Evolutionary conservation across 306 rosid species (phyloP), one percentile per base, ranked within the genome.

Genomic region (Quercus aquifolioides): DNA sequence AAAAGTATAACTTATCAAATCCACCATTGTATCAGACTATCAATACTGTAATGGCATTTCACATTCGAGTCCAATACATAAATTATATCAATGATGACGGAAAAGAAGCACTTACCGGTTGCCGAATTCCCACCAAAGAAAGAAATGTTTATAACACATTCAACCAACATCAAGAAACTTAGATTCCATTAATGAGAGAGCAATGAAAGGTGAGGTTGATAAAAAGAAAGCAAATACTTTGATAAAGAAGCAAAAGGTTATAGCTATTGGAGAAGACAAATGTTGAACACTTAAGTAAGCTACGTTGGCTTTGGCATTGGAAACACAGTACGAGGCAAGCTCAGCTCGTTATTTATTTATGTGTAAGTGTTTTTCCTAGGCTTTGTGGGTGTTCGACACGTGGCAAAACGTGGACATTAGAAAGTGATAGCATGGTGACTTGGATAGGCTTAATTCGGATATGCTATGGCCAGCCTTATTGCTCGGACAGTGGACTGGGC

Each of bases 121-220:
- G 70, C 41, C 46, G 81, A 64, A 78, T 51, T 71, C 78, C 83
- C 81, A 46, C 81, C 74, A 60, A 13, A 2, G 69, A 28, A 60
- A 21, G 14, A 64, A 10, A 38, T 41, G 38, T 57, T 49, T 19
- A 41, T 56, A 33, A 51, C 23, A 72, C 26, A 26, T 70, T 86
- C 85, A 84, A 21, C 78, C 77, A 79, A 78, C 23, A 83, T 83
- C 82, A 23, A 76, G 78, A 70, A 78, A 76, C 13, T 14, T 14
- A 30, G 19, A 78, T 74, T 46, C 82, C 90, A 82, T 84, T 58
- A 60, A 74, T 28, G 68, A 49, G 68, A 49, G 26, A 23, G 31
- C 64, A 26, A 23, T 14, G 58, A 57, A 81, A 60, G 35, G 64
- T 58, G 84, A 65, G 41, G 35, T 17, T 62, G 76, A 76, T 59